Evolutionary conservation across 257 asterid species (phyloP).

Genomic region (Capsicum pubescens): DNA sequence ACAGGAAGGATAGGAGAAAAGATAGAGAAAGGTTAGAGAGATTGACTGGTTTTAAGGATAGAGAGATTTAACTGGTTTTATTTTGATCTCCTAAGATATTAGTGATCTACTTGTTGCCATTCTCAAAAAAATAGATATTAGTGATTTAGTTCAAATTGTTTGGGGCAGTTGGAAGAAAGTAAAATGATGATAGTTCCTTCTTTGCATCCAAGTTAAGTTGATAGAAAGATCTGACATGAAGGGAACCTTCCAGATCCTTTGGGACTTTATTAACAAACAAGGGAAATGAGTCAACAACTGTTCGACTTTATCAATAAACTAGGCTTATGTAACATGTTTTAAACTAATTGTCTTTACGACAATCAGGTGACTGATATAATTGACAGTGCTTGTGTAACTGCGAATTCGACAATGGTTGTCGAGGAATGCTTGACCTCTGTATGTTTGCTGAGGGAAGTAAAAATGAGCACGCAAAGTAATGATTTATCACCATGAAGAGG

Average conservation of each 20-base stretch:
- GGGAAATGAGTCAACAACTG: not conserved
- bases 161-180: conserved; percentile 9
- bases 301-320: not conserved
- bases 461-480: not conserved
- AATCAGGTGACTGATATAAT: conserved; percentile 91
- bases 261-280: not conserved
- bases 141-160: not conserved
- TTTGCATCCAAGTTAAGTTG: not conserved
- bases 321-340: not conserved
- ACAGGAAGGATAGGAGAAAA: not conserved
- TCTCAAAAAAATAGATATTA: not conserved
- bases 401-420: conserved; percentile 79
- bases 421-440: conserved; percentile 31
- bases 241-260: not conserved
- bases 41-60: not conserved
- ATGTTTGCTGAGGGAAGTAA: not conserved
- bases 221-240: conserved; percentile 1
- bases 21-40: not conserved
- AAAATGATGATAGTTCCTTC: not conserved
- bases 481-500: not conserved
- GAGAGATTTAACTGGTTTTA: not conserved
- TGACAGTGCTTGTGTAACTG: conserved; percentile 87
- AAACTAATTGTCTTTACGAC: conserved; percentile 12
- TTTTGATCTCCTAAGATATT: not conserved
- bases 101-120: not conserved